Evolutionary conservation across 768 basidiomycete genomes (phyloP), one percentile per base, ranked within the genome.

Genomic region (Xerocomus potaroensis): DNA sequence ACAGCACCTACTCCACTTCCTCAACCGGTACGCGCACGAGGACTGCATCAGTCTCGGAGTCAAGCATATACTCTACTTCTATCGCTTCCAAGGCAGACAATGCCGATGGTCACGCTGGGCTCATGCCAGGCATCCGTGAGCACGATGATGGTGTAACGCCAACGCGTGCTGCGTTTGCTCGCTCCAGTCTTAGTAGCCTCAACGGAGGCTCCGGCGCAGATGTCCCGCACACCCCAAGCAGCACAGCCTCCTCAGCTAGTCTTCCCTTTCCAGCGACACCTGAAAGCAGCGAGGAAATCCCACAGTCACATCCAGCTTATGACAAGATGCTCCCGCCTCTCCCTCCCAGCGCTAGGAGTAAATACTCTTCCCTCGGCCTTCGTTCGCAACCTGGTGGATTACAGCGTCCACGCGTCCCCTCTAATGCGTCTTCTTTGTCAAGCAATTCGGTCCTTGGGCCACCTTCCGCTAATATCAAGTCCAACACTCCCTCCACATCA

Each of bases 401-500:
- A 34, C 59, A 49, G 23, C 58, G 69, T 54, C 51, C 62, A 6
- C 60, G 65, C 56, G 72, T 45, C 67, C 73, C 61, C 60, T 68
- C 38, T 31, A 74, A 16, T 64, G 45, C 52, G 12, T 67, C 51
- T 36, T 64, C 53, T 3, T 48, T 48, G 11, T 61, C 62, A 37
- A 56, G 50, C 18, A 45, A 32, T n/a, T 64, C 64, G 5, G 45
- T 41, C 14, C 29, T 49, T 4, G 49, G 41, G 5, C 24, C 53
- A 9, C 48, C 48, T 34, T 22, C 47, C 11, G 12, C 36, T 23
- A 46, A 51, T 22, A 19, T 16, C 32, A 54, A 48, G 31, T 44
- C 50, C 14, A 54, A 18, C 34, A 53, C 33, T 6, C 21, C 47
- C 39, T 64, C 55, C 23, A 29, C 48, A 11, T 32, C 46, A 0